Percentiles rank a stretch among this genome's conserved stretches.
These are phyloP conservation scores for Rhytidhysteron rufulum DNA, from an alignment of 2,329 filamentous ascomycete species.

Conservation along the genomic window DNA sequence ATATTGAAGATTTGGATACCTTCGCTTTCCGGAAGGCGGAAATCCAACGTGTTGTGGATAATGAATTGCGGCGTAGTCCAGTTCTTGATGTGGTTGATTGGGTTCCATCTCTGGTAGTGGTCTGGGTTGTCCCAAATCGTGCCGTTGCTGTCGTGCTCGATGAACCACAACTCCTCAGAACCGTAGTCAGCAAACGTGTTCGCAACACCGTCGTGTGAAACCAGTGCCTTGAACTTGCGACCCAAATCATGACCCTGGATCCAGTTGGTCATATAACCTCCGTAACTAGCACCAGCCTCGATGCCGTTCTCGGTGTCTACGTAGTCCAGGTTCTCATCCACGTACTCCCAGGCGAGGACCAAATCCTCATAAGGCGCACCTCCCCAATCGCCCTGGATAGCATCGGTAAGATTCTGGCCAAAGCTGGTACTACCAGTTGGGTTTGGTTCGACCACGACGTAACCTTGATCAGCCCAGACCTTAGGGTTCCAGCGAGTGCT, in stretches of 20 bases:
- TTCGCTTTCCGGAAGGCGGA: conserved; percentile 79
- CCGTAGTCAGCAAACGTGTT: conserved; percentile 48
- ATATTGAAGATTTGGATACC: conserved; percentile 83
- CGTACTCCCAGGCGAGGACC: conserved; percentile 72
- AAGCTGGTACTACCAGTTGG: conserved; percentile 84
- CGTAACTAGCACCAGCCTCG: conserved; percentile 61
- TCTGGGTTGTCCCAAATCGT: conserved; percentile 32
- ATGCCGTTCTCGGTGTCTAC: conserved; percentile 70
- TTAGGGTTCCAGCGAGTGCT: conserved; percentile 82
- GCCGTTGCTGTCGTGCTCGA: conserved; percentile 42
- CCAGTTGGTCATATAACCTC: conserved; percentile 61
- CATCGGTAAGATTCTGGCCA: conserved; percentile 71
- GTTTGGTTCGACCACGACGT: conserved; percentile 77
- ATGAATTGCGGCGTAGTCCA: conserved; percentile 87
- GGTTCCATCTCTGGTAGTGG: conserved; percentile 57
- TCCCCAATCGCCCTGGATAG: conserved; percentile 78
- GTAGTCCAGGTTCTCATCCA: conserved; percentile 61
- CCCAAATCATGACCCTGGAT: conserved; percentile 83
- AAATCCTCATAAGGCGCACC: conserved; percentile 82
- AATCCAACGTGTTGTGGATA: conserved; percentile 88
- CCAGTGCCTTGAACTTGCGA: conserved; percentile 79
- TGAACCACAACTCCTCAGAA: conserved; percentile 51
- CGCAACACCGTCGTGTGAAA: conserved; percentile 84
- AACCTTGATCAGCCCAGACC: conserved; percentile 82
- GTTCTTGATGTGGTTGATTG: conserved; percentile 55